A percentile compares a stretch with the other conserved stretches of the same genome.
phyloP scores from a whole-genome alignment of 257 asterid species.

The Linderniella brevidens region DNA sequence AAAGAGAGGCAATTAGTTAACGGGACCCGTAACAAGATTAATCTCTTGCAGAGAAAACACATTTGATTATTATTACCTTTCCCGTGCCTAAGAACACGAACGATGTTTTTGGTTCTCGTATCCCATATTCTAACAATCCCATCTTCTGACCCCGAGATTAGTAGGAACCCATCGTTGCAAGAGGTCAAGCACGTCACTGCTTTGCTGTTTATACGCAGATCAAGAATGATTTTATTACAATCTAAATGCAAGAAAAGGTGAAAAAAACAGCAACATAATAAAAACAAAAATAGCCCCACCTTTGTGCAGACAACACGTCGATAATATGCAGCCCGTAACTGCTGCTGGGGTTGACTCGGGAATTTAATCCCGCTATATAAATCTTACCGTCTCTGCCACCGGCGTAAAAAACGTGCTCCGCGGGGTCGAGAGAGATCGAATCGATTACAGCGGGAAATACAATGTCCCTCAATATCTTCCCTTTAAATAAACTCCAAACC shows the following conservation, averaged over 20 bases:
- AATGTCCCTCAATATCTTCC: conserved; percentile 42
- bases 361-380: conserved; percentile 59
- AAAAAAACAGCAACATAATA: too few relatives aligned
- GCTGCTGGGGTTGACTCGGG: conserved; percentile 30
- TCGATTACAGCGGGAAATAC: conserved; percentile 72
- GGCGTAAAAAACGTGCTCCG: conserved; percentile 80
- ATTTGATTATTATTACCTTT: conserved; percentile 39
- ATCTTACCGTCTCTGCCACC: conserved; percentile 93
- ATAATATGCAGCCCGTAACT: conserved; percentile 45
- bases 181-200: conserved; percentile 77
- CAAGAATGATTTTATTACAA: too few relatives aligned
- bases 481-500: conserved; percentile 84
- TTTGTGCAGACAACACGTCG: conserved; percentile 63
- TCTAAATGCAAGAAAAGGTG: too few relatives aligned
- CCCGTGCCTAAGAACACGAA: conserved; percentile 49
- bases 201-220: conserved; percentile 41
- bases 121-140: conserved; percentile 90
- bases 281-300: conserved; percentile 18
- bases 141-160: conserved; percentile 85
- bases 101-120: conserved; percentile 43
- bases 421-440: conserved; percentile 67
- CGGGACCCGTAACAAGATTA: too few relatives aligned
- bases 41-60: too few relatives aligned
- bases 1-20: not conserved
- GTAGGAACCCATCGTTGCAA: conserved; percentile 48